These are phyloP conservation scores for Sphenostylis stenocarpa DNA, from an alignment of 306 rosid species.

Conservation along the genomic window DNA sequence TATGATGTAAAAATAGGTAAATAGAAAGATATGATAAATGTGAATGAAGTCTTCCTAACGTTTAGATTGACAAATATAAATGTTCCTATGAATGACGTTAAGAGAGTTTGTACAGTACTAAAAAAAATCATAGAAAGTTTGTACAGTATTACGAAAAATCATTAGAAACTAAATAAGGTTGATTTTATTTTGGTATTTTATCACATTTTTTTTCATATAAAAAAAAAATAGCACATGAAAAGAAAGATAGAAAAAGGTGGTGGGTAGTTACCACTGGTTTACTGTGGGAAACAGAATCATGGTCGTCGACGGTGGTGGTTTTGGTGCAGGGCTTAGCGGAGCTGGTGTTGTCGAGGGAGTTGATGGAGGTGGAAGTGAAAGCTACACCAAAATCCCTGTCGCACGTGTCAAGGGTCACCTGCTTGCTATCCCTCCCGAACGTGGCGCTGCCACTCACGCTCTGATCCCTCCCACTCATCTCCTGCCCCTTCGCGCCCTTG, in stretches of 20 bases:
- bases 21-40: neutral
- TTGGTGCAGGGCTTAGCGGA: constrained; percentile 48
- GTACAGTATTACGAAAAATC: neutral
- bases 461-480: constrained; percentile 51
- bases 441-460: constrained; percentile 60
- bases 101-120: neutral
- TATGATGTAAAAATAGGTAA: neutral
- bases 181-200: neutral
- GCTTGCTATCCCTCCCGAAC: constrained; percentile 56
- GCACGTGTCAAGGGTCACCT: constrained; percentile 45
- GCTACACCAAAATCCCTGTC: constrained; percentile 51
- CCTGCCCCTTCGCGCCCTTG: constrained; percentile 32
- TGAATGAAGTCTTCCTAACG: neutral
- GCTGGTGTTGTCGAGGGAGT: constrained; percentile 63
- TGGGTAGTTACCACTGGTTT: constrained; percentile 52
- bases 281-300: constrained; percentile 82
- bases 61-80: neutral
- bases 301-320: constrained; percentile 61
- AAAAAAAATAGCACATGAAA: neutral
- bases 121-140: too few relatives aligned
- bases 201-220: too few relatives aligned
- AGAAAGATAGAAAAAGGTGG: too few relatives aligned
- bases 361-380: constrained; percentile 56
- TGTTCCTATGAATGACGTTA: neutral
- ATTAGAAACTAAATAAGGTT: neutral